Base-by-base conservation (phyloP, 2,329 filamentous ascomycete species). In the Macrophomina pseudophaseolina region DNA sequence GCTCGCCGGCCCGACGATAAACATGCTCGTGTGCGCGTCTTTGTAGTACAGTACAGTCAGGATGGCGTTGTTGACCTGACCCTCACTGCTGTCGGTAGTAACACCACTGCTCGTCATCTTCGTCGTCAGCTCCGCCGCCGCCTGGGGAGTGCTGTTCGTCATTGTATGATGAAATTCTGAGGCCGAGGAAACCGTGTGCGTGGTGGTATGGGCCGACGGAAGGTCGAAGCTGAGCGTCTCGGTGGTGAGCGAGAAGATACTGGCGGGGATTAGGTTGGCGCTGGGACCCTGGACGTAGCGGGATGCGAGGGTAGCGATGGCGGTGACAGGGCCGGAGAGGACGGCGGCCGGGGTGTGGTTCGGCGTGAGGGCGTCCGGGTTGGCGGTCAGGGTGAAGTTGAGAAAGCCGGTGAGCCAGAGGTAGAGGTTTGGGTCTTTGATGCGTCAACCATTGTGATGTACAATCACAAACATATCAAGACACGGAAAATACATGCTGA, bases 241-340 rank as follows among this genome's bases (percentile, higher is more conserved):
- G 14, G 48, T 52, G 4, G 62, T 64, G 16, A 53, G 35, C 4
- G 14, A 18, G 40, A 38, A 40, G 33, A 66, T 49, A 11, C 14
- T 16, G 53, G 30, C 16, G 28, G 53, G 53, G 32, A 64, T 38
- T 5, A 6, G 23, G 28, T 64, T 64, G 12, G 60, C 60, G 48
- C 18, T n/a, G 8, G 60, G 48, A n/a, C 52, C 46, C 5, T 28
- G 23, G 18, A 11, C 8, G 35, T 64, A 64, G 12, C 12, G 16
- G 33, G 48, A 28, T 3, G 60, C 60, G 12, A 59, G 42, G 6
- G 66, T 68, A 71, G 69, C 68, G 73, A 67, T 62, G 76, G 49
- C 44, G 35, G 67, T 67, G 30, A 67, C 33, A 11, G 65, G n/a
- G 48, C 67, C 65, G 28, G 59, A 42, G 30, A 67, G 51, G 6